Evolutionary conservation across 805 yeast genomes (phyloP), one percentile per base, ranked within the genome.

Genomic region (Wickerhamomyces chambardii): DNA sequence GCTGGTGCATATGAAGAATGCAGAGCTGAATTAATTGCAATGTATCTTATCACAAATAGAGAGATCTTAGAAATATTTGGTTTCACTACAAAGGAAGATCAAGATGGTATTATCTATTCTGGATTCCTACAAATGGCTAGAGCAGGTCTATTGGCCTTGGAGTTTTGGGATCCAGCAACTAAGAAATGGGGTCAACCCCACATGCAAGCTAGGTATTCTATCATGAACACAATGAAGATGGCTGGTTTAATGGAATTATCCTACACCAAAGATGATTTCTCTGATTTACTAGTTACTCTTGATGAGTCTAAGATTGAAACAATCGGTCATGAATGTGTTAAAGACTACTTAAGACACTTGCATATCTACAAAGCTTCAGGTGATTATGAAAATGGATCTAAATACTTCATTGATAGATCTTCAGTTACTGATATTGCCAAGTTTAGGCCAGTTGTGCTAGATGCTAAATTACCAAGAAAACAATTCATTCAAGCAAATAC

Each of bases 161-260:
- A 86, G 56, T 84, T 70, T 55, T 86, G 94, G 86, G 95, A 86
- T 56, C 95, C 95, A 28, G 59, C 59, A 31, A 70, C 84, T 21
- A 63, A 66, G 39, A 85, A 84, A 59, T 86, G 95, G 95, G 95
- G 95, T 22, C 96, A 86, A 62, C 78, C 96, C 12, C 96, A 86
- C 56, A 84, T 85, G 86, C 95, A 85, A 62, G 95, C 95, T 4
- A 69, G 96, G 57, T 86, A 71, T 59, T 84, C 92, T 24, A 85
- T 86, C 46, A 68, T 84, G 69, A 84, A 83, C 61, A 70, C 79
- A 12, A 77, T 84, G 53, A 59, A 82, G 48, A 68, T 75, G 36
- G 79, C 86, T 1, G 70, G 63, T 15, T 78, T 85, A 28, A 77
- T 77, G 19, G 61, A 63, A 33, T 59, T 86, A 34, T 67, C 66